phyloP scores from a whole-genome alignment of 805 yeast species.

The Schwanniomyces polymorphus region DNA sequence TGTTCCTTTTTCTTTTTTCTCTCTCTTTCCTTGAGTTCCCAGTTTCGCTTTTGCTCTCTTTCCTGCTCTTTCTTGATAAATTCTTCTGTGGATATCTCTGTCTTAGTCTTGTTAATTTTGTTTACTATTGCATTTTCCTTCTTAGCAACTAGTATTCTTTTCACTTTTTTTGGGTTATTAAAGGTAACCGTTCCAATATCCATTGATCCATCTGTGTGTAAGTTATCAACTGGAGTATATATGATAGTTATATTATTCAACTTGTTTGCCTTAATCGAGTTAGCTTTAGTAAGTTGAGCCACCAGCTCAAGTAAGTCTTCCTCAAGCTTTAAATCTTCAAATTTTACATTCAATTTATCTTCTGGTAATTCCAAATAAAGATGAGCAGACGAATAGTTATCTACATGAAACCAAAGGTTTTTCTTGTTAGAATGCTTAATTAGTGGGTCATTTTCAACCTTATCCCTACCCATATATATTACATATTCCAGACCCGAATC shows the following conservation, averaged over 20 bases:
- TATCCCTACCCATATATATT: slow-evolving; percentile 73
- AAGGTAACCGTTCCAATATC: slow-evolving; percentile 79
- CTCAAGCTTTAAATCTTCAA: slow-evolving; percentile 42
- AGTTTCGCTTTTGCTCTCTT: slow-evolving; percentile 29
- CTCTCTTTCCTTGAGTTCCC: slow-evolving; percentile 9
- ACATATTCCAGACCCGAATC: slow-evolving; percentile 25
- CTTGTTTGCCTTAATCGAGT: slow-evolving; percentile 76
- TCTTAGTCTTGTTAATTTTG: slow-evolving; percentile 62
- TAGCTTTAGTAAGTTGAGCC: slow-evolving; percentile 74
- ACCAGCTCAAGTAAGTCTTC: slow-evolving; percentile 46
- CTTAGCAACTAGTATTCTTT: slow-evolving; percentile 51
- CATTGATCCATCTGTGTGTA: slow-evolving; percentile 68
- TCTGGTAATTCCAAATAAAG: slow-evolving; percentile 59
- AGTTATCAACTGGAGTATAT: slow-evolving; percentile 72
- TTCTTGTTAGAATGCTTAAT: slow-evolving; percentile 63
- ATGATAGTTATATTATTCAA: slow-evolving; percentile 63
- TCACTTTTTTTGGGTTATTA: slow-evolving; percentile 55
- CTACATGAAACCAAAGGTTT: slow-evolving; percentile 82
- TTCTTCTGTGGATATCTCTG: slow-evolving; percentile 51
- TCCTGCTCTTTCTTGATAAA: slow-evolving; percentile 33
- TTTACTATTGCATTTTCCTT: slow-evolving; percentile 62
- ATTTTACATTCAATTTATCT: slow-evolving; percentile 48
- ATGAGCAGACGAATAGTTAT: slow-evolving; percentile 75
- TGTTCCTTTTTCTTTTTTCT: slow-evolving; percentile 41
- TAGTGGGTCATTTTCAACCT: slow-evolving; percentile 57